Evolutionary conservation across 2,329 filamentous ascomycete species (phyloP).

Genomic region (Chaetomium strumarium): DNA sequence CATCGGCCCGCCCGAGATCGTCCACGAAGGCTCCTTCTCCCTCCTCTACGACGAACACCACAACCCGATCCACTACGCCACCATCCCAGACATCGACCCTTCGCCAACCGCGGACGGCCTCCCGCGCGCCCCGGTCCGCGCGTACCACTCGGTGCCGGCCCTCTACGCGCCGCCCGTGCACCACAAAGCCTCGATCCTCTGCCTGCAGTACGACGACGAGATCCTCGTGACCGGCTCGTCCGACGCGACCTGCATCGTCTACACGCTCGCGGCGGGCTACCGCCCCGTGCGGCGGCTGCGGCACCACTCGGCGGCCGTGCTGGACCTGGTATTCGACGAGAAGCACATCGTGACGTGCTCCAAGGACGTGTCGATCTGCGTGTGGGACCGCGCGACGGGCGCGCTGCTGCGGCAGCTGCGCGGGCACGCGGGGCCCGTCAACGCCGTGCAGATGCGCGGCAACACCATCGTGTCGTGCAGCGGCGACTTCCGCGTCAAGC

Average conservation of each 20-base stretch:
- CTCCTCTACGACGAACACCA: constrained; percentile 48
- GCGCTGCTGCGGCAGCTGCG: constrained; percentile 69
- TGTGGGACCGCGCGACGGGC: constrained; percentile 85
- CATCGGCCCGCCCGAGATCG: constrained; percentile 70
- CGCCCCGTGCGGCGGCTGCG: constrained; percentile 70
- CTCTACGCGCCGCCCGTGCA: constrained; percentile 57
- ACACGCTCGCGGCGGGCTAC: constrained; percentile 75
- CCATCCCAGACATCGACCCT: constrained; percentile 43
- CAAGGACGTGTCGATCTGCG: constrained; percentile 88
- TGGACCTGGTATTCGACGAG: constrained; percentile 90
- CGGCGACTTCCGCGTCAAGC: constrained; percentile 85
- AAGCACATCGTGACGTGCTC: constrained; percentile 94
- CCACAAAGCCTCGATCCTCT: constrained; percentile 89
- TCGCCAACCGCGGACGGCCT: constrained; percentile 17
- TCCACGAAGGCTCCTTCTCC: constrained; percentile 41
- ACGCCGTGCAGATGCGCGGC: constrained; percentile 90
- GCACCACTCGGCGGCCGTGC: constrained; percentile 78
- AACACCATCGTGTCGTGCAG: constrained; percentile 91
- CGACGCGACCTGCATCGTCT: constrained; percentile 85
- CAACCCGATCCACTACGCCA: constrained; percentile 49
- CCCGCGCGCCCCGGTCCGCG: constrained; percentile 28
- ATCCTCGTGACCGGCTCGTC: constrained; percentile 95
- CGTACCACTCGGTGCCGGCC: constrained; percentile 43
- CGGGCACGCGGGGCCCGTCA: constrained; percentile 88
- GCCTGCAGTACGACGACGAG: constrained; percentile 86